Percentiles rank a stretch among this genome's conserved stretches.
phyloP scores from a whole-genome alignment of 306 rosid genomes.

The Prosopis cineraria region DNA sequence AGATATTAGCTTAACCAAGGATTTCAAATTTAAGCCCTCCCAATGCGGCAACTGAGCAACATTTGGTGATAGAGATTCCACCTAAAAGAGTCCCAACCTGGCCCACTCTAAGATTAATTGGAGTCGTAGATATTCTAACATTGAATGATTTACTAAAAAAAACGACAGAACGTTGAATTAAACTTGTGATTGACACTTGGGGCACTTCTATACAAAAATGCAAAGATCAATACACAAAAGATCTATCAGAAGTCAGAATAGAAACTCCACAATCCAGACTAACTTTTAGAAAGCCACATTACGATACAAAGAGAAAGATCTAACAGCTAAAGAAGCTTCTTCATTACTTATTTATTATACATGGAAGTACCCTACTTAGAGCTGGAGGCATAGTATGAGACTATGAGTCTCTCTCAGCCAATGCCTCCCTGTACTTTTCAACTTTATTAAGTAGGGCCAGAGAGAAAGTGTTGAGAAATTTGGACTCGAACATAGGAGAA shows the following conservation, averaged over 20 bases:
- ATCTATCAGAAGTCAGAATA: not conserved
- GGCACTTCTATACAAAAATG: no score
- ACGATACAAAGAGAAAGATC: conserved; percentile 52
- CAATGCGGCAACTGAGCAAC: no score
- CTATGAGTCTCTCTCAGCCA: conserved; percentile 43
- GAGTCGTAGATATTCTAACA: no score
- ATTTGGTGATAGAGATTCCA: no score
- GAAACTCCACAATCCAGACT: conserved; percentile 33
- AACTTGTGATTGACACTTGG: no score
- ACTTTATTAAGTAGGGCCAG: conserved; percentile 43
- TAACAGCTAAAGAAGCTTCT: conserved; percentile 50
- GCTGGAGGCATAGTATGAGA: conserved; percentile 45
- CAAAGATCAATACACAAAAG: not conserved
- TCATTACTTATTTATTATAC: not conserved
- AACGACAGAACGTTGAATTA: no score
- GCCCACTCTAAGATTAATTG: no score
- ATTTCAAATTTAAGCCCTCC: no score
- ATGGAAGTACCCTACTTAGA: conserved; percentile 40
- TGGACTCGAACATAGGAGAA: conserved; percentile 51
- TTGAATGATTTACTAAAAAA: no score
- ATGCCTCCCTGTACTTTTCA: conserved; percentile 44
- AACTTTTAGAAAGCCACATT: conserved; percentile 41
- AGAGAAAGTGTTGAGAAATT: conserved; percentile 33
- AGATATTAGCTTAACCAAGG: no score
- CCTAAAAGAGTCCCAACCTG: no score